Percentiles rank a stretch among this genome's conserved stretches.
Evolutionary conservation across 116 monocot genomes (phyloP).

Genomic region (Dioscorea cayenensis): DNA sequence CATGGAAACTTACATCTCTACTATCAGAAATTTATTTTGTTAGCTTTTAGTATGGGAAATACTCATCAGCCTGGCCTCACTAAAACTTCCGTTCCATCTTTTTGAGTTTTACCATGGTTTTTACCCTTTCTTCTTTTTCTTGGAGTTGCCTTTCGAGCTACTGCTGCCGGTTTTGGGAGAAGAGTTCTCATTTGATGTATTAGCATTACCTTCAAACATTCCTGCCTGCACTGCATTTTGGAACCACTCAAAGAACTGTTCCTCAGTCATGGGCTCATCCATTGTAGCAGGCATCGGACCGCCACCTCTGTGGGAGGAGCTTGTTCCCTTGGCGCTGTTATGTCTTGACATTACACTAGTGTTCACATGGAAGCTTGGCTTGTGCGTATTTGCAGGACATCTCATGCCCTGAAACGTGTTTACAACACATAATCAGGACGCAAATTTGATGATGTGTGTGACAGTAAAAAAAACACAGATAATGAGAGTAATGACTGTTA

Average conservation of each 20-base stretch:
- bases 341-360: constrained; percentile 52
- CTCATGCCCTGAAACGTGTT: constrained; percentile 82
- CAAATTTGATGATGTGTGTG: background rate
- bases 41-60: too few relatives aligned
- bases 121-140: constrained; percentile 80
- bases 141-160: constrained; percentile 29
- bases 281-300: constrained; percentile 23
- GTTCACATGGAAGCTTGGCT: constrained; percentile 90
- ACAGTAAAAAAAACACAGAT: background rate
- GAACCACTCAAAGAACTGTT: constrained; percentile 87
- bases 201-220: constrained; percentile 26
- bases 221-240: constrained; percentile 76
- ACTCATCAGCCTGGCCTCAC: background rate
- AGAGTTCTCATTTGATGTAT: constrained; percentile 18
- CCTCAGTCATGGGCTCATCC: constrained; percentile 63
- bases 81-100: background rate
- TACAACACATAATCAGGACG: background rate
- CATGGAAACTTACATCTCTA: too few relatives aligned
- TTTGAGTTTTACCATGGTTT: constrained; percentile 47
- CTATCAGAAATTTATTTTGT: too few relatives aligned
- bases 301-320: constrained; percentile 25
- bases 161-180: constrained; percentile 22
- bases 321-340: constrained; percentile 27
- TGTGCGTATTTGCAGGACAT: constrained; percentile 83
- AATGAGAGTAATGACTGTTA: background rate